These are phyloP conservation scores for Monilinia polystroma DNA, from an alignment of 2,329 filamentous ascomycete species.

Conservation along the genomic window DNA sequence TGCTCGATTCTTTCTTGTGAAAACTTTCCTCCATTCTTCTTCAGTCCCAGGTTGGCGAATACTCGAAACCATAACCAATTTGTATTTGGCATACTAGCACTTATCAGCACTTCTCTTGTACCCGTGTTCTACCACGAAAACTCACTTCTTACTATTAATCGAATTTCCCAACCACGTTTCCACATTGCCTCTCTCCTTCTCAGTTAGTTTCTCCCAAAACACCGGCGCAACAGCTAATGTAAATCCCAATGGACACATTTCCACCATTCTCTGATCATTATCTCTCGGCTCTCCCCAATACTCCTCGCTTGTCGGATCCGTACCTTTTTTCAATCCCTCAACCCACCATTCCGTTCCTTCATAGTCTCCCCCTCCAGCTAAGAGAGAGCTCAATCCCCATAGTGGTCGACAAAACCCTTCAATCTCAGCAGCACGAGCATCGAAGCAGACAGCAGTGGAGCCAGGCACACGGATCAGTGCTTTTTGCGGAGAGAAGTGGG, in stretches of 20 bases:
- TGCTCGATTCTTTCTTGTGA: conserved; percentile 67
- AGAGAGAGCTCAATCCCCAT: conserved; percentile 70
- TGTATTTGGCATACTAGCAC: conserved; percentile 66
- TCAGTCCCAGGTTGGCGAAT: conserved; percentile 76
- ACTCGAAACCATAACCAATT: conserved; percentile 81
- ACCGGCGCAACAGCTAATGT: conserved; percentile 63
- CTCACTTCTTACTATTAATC: conserved; percentile 73
- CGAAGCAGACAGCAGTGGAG: conserved; percentile 72
- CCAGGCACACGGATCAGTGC: conserved; percentile 67
- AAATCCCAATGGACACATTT: conserved; percentile 78
- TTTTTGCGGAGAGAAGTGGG: conserved; percentile 67
- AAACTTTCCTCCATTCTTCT: conserved; percentile 70
- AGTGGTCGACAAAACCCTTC: conserved; percentile 61
- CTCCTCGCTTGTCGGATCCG: conserved; percentile 66
- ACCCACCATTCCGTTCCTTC: conserved; percentile 64
- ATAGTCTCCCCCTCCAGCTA: conserved; percentile 68
- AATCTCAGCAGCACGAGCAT: conserved; percentile 73
- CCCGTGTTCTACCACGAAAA: neutral
- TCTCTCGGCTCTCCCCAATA: conserved; percentile 77
- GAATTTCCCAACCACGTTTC: conserved; percentile 70
- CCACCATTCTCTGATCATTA: conserved; percentile 80
- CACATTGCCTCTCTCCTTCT: conserved; percentile 62
- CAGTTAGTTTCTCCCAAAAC: conserved; percentile 56
- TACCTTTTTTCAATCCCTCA: conserved; percentile 68
- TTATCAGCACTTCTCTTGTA: conserved; percentile 42